Evolutionary conservation across 2,329 filamentous ascomycete genomes (phyloP).

Genomic region (Colletotrichum truncatum): DNA sequence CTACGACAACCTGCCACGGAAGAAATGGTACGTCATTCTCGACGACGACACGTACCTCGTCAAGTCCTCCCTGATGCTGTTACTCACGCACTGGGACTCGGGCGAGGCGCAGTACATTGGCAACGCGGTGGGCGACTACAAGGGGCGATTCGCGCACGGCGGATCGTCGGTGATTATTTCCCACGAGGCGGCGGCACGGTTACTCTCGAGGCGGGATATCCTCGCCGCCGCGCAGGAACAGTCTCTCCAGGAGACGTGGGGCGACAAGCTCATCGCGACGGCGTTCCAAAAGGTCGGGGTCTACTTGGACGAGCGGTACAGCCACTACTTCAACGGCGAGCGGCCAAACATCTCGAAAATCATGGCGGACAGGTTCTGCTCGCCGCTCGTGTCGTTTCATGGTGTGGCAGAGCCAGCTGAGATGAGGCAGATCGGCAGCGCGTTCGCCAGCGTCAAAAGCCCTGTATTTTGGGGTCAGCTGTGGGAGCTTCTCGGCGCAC

Average conservation of each 20-base stretch:
- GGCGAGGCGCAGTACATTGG: conserved; percentile 59
- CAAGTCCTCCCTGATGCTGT: conserved; percentile 54
- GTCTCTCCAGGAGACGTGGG: conserved; percentile 61
- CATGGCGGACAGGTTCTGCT: conserved; percentile 59
- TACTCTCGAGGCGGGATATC: conserved; percentile 53
- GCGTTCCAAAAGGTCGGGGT: conserved; percentile 62
- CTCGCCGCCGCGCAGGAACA: conserved; percentile 55
- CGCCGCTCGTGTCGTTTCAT: conserved; percentile 65
- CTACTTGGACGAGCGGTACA: conserved; percentile 64
- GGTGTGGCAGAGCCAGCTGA: conserved; percentile 52
- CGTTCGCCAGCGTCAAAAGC: conserved; percentile 46
- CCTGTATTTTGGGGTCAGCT: conserved; percentile 61
- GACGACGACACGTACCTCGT: conserved; percentile 68
- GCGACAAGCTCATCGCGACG: conserved; percentile 62
- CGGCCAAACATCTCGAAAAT: conserved; percentile 58
- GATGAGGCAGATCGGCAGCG: conserved; percentile 55
- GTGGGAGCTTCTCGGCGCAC: conserved; percentile 56
- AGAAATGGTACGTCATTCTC: conserved; percentile 67
- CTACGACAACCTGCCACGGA: conserved; percentile 58
- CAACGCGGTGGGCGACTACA: conserved; percentile 66
- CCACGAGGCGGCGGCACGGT: conserved; percentile 54
- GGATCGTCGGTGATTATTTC: conserved; percentile 65
- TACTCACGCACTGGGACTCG: conserved; percentile 60
- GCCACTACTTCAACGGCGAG: conserved; percentile 65
- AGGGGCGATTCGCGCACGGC: conserved; percentile 64